Base-by-base conservation (phyloP, 306 rosid species). In the Cicer cuneatum region DNA sequence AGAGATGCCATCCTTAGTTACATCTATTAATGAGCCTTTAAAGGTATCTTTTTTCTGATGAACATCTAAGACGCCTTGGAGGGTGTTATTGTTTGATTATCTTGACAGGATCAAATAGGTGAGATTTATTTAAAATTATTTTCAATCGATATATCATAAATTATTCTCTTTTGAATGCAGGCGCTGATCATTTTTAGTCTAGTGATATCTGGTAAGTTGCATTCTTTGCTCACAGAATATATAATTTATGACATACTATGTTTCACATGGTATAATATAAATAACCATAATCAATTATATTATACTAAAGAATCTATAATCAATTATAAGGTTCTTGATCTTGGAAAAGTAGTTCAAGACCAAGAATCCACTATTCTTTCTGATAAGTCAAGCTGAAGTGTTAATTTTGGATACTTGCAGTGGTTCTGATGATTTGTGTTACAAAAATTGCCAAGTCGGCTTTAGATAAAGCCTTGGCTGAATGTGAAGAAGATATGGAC, bases 391-490 rank as follows among this genome's bases (percentile, higher is more conserved):
- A 12, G 45, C 61, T 76, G 74, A 66, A 72, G 42, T 63, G 15
- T 65, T 24, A 7, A 12, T 61, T 80, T 67, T 45, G 81, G 59
- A 59, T 77, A 38, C 75, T 65, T 57, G 83, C 93, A 94, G 97
- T 86, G 84, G 74, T 92, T 82, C 53, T 90, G 49, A 82, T 94
- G 81, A 21, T 87, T 66, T 87, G 91, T 46, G 90, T 92, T 21
- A 94, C 95, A 10, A 92, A 72, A 87, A 89, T 91, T 47, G 97
- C 97, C 73, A 92, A 86, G 90, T 72, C 86, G 8, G 88, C 99
- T 47, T 84, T 92, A 74, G 95, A 92, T n/a, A 86, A 87, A 73
- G 95, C 99, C 70, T 85, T 94, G 87, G 90, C 92, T 15, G 99
- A 90, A 85, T 85, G 79, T 48, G 87, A 79, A 75, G 86, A 80